A percentile compares a stretch with the other conserved stretches of the same genome.
Conservation (phyloP, 164 flowering plant species). For the Stephania yunnanensis region DNA sequence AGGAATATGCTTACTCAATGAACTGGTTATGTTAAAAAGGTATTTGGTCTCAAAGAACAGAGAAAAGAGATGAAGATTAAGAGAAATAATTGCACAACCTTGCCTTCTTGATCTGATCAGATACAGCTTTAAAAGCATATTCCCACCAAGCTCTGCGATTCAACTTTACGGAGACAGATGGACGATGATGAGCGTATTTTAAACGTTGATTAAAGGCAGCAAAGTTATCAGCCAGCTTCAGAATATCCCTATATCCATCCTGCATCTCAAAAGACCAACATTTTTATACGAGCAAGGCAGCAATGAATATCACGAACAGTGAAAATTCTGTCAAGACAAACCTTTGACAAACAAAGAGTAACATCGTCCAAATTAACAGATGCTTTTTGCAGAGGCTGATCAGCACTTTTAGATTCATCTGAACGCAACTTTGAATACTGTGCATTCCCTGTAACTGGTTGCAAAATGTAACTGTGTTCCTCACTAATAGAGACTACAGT, state of each 20-base stretch:
- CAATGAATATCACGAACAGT: not conserved
- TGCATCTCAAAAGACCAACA: constrained; percentile 27
- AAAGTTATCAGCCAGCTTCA: constrained; percentile 88
- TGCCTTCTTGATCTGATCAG: constrained; percentile 76
- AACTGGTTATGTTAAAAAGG: not conserved
- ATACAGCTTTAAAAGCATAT: constrained; percentile 69
- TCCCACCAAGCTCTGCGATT: constrained; percentile 89
- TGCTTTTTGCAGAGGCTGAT: constrained; percentile 72
- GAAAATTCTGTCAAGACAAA: constrained; percentile 20
- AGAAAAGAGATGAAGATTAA: not conserved
- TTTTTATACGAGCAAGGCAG: not conserved
- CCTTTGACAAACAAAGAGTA: constrained; percentile 88
- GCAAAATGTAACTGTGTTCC: constrained; percentile 67
- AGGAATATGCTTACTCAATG: not conserved
- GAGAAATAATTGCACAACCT: constrained; percentile 37
- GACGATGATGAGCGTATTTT: constrained; percentile 89
- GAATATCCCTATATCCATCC: constrained; percentile 81
- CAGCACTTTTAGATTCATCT: constrained; percentile 36
- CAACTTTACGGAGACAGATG: constrained; percentile 60
- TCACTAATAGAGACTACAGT: constrained; percentile 27
- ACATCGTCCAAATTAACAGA: constrained; percentile 89
- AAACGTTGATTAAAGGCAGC: constrained; percentile 81
- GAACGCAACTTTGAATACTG: constrained; percentile 59
- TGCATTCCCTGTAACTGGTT: constrained; percentile 93
- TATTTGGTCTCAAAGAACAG: not conserved